These are phyloP conservation scores for Beauveria caledonica DNA, from an alignment of 2,329 filamentous ascomycete genomes.

Conservation along the genomic window DNA sequence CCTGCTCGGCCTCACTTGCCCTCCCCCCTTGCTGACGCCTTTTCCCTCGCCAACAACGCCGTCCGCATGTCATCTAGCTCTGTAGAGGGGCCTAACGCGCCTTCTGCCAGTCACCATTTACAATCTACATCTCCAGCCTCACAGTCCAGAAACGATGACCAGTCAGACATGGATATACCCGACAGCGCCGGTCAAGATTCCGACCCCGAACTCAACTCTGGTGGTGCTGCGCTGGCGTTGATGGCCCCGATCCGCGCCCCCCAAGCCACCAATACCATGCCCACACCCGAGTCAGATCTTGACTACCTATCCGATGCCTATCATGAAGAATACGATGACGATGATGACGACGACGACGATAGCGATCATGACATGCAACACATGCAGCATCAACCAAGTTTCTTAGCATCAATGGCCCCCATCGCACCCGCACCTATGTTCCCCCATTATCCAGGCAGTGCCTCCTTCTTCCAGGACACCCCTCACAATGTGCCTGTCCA, in stretches of 20 bases:
- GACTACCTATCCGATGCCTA: background rate
- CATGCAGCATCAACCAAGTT: background rate
- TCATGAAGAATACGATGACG: background rate
- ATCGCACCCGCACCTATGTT: background rate
- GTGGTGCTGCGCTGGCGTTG: conserved; percentile 6
- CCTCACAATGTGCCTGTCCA: background rate
- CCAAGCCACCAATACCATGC: background rate
- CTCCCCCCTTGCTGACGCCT: background rate
- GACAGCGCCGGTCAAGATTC: background rate
- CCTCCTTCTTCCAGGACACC: background rate
- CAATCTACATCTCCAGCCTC: background rate
- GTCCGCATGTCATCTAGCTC: background rate
- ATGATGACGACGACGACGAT: conserved; percentile 3
- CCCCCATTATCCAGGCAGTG: background rate
- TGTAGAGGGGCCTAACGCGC: background rate
- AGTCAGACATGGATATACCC: conserved; percentile 14
- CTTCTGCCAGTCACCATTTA: background rate
- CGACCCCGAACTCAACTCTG: conserved; percentile 12
- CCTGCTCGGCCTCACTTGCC: background rate
- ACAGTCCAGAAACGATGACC: conserved; percentile 12
- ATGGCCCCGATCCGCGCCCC: background rate
- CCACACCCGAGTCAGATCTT: background rate
- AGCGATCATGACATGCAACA: conserved; percentile 1
- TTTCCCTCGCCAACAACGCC: background rate
- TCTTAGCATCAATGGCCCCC: background rate